Base-by-base conservation (phyloP, 495 filamentous ascomycete species). In the Hypoxylon cercidicola region DNA sequence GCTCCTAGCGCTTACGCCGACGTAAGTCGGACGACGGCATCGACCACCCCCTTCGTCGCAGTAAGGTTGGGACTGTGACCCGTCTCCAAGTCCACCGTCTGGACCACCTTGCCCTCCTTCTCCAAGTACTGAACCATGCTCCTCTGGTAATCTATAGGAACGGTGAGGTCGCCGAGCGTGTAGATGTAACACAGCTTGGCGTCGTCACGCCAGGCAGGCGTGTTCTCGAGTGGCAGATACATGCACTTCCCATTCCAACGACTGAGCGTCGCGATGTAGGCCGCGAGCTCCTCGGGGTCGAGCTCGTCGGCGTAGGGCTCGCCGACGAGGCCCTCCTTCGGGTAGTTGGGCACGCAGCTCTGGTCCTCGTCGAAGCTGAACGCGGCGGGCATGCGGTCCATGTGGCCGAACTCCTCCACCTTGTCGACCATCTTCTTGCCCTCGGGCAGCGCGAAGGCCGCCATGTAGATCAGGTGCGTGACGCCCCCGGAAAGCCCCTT, bases 131-230 rank as follows among this genome's bases (percentile, higher is more conserved):
- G 64, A 6, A 80, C 47, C 57, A 79, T 75, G 13, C 62, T 55
- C 61, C 75, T 69, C 72, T 81, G 78, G 62, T 77, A 77, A 0
- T 64, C 49, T 21, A 57, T 20, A 0, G 70, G 70, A 16, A 78
- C 44, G 13, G 72, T 69, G 54, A 67, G 68, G 64, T 80, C 78
- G 46, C 68, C 47, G 19, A 59, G 54, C 12, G 75, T 75, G 8
- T 49, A 35, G 35, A 79, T 58, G 70, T 79, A 81, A 1, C 67
- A 77, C 12, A 72, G 51, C 9, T 77, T 75, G 28, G 79, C 63
- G 5, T 65, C 59, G 13, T 37, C 34, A 40, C 61, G 62, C 80
- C 79, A 82, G 0, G 74, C 74, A 37, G 59, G 45, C 3, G 52
- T 59, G 4, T 32, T 8, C 20, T 71, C 59, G 34, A 37, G 34